Conservation (phyloP, 345 rosid species). For the Syzygium grande region DNA sequence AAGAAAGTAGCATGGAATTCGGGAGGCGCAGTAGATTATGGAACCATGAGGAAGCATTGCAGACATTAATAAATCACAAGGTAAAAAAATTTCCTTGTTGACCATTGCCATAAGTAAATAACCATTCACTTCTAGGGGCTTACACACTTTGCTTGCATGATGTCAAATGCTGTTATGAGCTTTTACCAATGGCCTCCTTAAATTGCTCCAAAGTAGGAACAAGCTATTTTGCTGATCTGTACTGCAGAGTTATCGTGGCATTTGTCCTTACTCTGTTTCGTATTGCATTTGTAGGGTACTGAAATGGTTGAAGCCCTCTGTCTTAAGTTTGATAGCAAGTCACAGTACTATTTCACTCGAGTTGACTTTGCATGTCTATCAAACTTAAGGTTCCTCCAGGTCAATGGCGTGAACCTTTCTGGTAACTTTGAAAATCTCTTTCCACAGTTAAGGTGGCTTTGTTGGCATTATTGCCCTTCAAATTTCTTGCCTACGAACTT, state of each 20-base stretch:
- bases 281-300: constrained; percentile 4
- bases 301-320: constrained; percentile 11
- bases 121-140: not conserved
- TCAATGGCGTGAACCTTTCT: constrained; percentile 3
- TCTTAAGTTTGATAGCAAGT: constrained; percentile 10
- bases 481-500: constrained; percentile 9
- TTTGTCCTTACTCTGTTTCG: not conserved
- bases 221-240: not conserved
- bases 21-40: constrained; percentile 12
- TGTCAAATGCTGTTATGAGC: not conserved
- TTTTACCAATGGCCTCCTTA: not conserved
- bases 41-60: constrained; percentile 9
- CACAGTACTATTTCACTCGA: constrained; percentile 11
- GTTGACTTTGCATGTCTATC: constrained; percentile 4
- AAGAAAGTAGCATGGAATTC: not conserved
- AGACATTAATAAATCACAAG: constrained; percentile 3
- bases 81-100: not conserved
- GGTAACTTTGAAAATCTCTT: constrained; percentile 9
- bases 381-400: constrained; percentile 13
- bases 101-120: not conserved
- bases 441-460: constrained; percentile 12
- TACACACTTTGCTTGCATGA: not conserved
- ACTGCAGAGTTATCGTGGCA: not conserved
- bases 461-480: constrained; percentile 16
- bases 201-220: not conserved